Base-by-base conservation (phyloP, 352 stramenopile genomes). In the Pythium dissotocum region DNA sequence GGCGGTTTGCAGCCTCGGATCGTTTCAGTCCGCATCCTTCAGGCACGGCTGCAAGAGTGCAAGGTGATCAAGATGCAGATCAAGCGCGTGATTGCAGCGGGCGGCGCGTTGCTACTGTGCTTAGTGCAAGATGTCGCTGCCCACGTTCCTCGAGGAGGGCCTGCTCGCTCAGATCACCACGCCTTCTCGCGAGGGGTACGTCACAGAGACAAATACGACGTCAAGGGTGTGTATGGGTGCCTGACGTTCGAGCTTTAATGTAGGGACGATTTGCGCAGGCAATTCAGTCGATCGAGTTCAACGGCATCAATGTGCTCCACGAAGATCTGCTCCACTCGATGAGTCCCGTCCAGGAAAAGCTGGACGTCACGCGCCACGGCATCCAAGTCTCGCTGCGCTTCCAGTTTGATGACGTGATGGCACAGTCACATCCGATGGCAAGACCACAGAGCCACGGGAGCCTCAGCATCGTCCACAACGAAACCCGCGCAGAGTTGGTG, bases 281-380 rank as follows among this genome's bases (percentile, higher is more conserved):
- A 16, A 54, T 72, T 16, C 58, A 72, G 30, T 67, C 60, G 16
- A 72, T 72, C 55, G 66, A 72, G 48, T 67, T 72, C 46, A 72
- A 72, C 21, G 66, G 66, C 28, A 66, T 68, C 48, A 55, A 48
- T 2, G 66, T 72, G 18, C 60, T 67, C 13, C 54, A 68, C 21
- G 66, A 72, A 56, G 66, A 72, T 24, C 55, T 72, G 12, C 26
- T 65, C 16, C 66, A 72, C 44, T 66, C 66, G 44, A 60, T 72
- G 60, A 61, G 55, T 33, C 66, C 66, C 1, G 53, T 68, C 2
- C 54, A 72, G 42, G 60, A 72, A 32, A 72, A 65, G 21, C 44
- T 72, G 40, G 66, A 72, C 32, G 40, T 72, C 6, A 53, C 60
- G 2, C 42, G 36, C 0, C 40, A 53, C 7, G 66, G 66, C 1